A percentile compares a stretch with the other conserved stretches of the same genome.
Evolutionary conservation across 805 yeast species (phyloP).

Genomic region (Lachancea cidri): DNA sequence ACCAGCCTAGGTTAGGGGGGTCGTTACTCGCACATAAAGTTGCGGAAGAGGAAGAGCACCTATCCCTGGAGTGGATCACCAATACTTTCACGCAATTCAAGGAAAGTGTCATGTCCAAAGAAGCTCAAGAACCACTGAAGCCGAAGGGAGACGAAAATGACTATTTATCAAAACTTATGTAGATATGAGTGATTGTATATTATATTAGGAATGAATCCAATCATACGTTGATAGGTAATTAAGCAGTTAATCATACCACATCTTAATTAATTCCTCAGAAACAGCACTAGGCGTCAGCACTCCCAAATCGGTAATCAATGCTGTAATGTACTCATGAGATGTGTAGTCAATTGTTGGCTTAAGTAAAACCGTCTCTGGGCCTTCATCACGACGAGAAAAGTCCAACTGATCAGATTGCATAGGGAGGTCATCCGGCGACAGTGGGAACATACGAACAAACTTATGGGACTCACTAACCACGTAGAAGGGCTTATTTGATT

Average conservation of each 20-base stretch:
- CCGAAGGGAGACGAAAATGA: conserved; percentile 23
- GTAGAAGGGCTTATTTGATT: conserved; percentile 87
- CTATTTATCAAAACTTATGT: conserved; percentile 24
- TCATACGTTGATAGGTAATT: no score
- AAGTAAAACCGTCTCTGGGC: conserved; percentile 32
- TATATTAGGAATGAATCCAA: not conserved
- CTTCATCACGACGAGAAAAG: conserved; percentile 32
- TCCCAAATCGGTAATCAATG: conserved; percentile 92
- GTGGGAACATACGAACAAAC: conserved; percentile 92
- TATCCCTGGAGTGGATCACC: conserved; percentile 43
- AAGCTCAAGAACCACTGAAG: conserved; percentile 19
- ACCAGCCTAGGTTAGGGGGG: conserved; percentile 60
- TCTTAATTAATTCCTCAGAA: conserved; percentile 94
- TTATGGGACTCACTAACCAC: conserved; percentile 94
- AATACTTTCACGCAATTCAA: conserved; percentile 31
- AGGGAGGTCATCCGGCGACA: conserved; percentile 89
- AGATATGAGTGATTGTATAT: not conserved
- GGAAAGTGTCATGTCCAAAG: conserved; percentile 20
- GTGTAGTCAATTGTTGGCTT: conserved; percentile 83
- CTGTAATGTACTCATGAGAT: conserved; percentile 92
- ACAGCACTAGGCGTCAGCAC: conserved; percentile 97
- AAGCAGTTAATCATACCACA: conserved; percentile 90
- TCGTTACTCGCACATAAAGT: conserved; percentile 59
- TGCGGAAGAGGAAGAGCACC: conserved; percentile 56
- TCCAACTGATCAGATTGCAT: conserved; percentile 44